These are phyloP conservation scores for Trametes villosa DNA, from an alignment of 768 basidiomycete genomes.

Conservation along the genomic window DNA sequence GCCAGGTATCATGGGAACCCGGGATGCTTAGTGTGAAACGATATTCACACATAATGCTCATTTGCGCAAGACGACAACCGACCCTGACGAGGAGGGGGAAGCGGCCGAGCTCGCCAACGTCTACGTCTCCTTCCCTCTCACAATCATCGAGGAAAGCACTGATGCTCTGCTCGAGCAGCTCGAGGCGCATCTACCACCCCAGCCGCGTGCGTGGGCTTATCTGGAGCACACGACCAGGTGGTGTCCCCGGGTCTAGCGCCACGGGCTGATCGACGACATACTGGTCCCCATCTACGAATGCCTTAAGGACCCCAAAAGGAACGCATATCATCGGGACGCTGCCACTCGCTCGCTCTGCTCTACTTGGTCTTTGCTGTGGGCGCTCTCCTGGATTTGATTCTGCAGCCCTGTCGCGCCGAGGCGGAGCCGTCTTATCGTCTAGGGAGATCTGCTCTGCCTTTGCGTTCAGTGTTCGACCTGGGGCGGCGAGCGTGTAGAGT, in stretches of 20 bases:
- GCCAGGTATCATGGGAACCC: too few relatives aligned
- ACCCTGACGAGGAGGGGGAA: conserved; percentile 12
- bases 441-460: conserved; percentile 44
- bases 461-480: conserved; percentile 46
- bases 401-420: conserved; percentile 39
- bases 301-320: conserved; percentile 21
- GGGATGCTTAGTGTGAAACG: too few relatives aligned
- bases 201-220: conserved; percentile 62
- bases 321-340: conserved; percentile 24
- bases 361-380: conserved; percentile 38
- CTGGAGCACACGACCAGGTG: conserved; percentile 64
- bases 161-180: conserved; percentile 31
- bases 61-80: neutral
- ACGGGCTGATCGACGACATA: conserved; percentile 72
- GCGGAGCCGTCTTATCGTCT: conserved; percentile 53
- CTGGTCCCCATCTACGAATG: conserved; percentile 64
- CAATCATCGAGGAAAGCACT: conserved; percentile 29
- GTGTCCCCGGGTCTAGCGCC: conserved; percentile 64
- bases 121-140: conserved; percentile 36
- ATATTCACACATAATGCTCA: neutral
- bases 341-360: conserved; percentile 37
- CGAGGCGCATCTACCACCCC: conserved; percentile 45
- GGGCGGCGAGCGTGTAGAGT: conserved; percentile 46
- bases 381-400: conserved; percentile 35
- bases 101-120: conserved; percentile 30